Base-by-base conservation (phyloP, 495 filamentous ascomycete species). In the Immersiella caudata region DNA sequence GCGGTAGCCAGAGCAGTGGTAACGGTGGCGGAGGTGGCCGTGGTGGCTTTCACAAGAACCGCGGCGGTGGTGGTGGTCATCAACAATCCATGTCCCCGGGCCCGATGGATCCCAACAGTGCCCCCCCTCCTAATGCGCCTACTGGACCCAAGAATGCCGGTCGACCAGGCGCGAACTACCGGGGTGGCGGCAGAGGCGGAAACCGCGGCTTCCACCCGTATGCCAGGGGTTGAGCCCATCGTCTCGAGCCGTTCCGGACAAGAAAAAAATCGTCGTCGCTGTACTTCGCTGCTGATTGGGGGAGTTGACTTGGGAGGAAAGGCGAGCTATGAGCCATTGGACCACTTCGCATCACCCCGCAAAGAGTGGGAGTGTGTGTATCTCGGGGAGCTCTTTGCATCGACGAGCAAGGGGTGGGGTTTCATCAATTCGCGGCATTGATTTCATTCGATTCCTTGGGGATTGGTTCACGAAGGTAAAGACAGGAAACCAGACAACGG, bases 131-230 rank as follows among this genome's bases (percentile, higher is more conserved):
- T 0, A 96, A 96, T 74, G 95, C 95, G 1, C 95, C 95, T 0
- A 99, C 96, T 0, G 95, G 95, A 7, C 95, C 95, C 21, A 95
- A 96, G 83, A 99, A 99, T 72, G 92, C 94, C 24, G 93, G 94
- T 24, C 91, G 91, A 76, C 94, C 95, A 0, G 94, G 94, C 7
- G 92, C 93, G 0, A 97, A 97, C 78, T 97, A 97, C 79, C 87
- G 95, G 33, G 96, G 95, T 27, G 95, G 96, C 33, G 93, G 94
- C n/a, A 83, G 93, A 65, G 92, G 93, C 62, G 88, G 85, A 4
- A 82, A 79, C 36, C 80, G 90, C 22, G 90, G 92, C 6, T 96
- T 88, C 80, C 93, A 96, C 79, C 93, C 93, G 49, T 97, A 97
- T 77, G 79, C 74, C 16, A 68, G 78, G 54, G 71, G 75, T 60